Conservation (phyloP, 805 yeast species). For the Candida stauntonica region DNA sequence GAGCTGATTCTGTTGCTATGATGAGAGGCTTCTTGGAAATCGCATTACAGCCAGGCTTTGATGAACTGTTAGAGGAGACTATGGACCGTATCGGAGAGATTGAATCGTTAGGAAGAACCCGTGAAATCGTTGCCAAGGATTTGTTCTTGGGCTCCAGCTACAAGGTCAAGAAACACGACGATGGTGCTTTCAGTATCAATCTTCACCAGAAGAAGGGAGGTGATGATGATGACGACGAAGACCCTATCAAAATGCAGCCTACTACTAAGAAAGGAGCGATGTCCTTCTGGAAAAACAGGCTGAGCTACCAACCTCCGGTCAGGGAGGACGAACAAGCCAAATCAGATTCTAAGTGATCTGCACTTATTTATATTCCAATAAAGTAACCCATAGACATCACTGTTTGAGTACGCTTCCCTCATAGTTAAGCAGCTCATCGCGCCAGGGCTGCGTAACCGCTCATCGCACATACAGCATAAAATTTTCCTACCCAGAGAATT, state of each 20-base stretch:
- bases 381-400: no score
- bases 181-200: conserved; percentile 13
- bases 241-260: conserved; percentile 25
- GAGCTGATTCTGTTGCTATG: conserved; percentile 85
- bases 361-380: background rate
- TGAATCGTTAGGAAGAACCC: conserved; percentile 71
- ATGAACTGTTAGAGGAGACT: conserved; percentile 59
- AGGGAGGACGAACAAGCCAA: background rate
- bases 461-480: conserved; percentile 8
- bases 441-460: conserved; percentile 9
- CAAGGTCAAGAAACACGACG: conserved; percentile 24
- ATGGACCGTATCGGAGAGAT: conserved; percentile 67
- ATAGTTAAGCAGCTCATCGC: conserved; percentile 11
- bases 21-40: conserved; percentile 86
- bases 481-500: conserved; percentile 5
- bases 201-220: conserved; percentile 9
- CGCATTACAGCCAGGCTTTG: conserved; percentile 65
- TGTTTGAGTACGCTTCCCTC: no score
- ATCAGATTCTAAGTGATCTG: no score
- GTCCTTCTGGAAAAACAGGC: conserved; percentile 25
- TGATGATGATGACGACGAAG: conserved; percentile 20
- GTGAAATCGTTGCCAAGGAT: conserved; percentile 72
- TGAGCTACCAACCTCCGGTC: conserved; percentile 9
- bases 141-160: conserved; percentile 49
- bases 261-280: conserved; percentile 24